phyloP scores from a whole-genome alignment of 805 yeast species.

The Kodamaea hsintzibuensis region DNA sequence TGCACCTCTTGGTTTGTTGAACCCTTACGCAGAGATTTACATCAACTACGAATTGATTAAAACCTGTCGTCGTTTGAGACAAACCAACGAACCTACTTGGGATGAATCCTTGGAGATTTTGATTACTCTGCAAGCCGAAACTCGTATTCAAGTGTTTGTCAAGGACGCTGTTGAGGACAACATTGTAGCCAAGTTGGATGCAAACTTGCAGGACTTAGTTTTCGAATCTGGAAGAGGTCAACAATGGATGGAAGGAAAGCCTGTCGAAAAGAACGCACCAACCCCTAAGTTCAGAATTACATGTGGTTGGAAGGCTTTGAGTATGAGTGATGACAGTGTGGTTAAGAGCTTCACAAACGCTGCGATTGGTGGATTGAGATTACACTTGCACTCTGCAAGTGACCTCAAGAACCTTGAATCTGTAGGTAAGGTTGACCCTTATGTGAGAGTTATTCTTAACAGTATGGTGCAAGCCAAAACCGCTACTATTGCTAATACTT shows the following conservation, averaged over 20 bases:
- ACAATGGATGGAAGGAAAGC: conserved; percentile 49
- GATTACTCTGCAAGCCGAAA: conserved; percentile 57
- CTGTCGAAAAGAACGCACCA: conserved; percentile 31
- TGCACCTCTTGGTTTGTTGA: conserved; percentile 52
- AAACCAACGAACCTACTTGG: conserved; percentile 74
- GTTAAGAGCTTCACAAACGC: conserved; percentile 48
- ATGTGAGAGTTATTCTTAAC: conserved; percentile 57
- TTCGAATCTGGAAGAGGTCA: conserved; percentile 51
- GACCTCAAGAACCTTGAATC: conserved; percentile 59
- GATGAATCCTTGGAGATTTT: conserved; percentile 62
- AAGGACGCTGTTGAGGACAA: conserved; percentile 60
- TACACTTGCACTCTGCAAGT: conserved; percentile 55
- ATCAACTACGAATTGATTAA: conserved; percentile 58
- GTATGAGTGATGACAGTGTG: conserved; percentile 47
- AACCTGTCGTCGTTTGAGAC: conserved; percentile 60
- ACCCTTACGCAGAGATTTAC: conserved; percentile 70
- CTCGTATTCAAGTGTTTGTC: conserved; percentile 56
- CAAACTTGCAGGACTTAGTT: conserved; percentile 54
- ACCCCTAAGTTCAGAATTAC: conserved; percentile 47
- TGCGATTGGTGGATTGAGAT: conserved; percentile 66
- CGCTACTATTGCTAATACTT: conserved; percentile 50
- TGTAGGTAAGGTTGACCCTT: conserved; percentile 77
- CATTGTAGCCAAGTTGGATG: conserved; percentile 53
- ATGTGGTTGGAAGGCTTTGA: conserved; percentile 72
- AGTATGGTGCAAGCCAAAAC: conserved; percentile 61